Evolutionary conservation across 108 stramenopile genomes (phyloP).

Genomic region (Parietichytrium sp.): DNA sequence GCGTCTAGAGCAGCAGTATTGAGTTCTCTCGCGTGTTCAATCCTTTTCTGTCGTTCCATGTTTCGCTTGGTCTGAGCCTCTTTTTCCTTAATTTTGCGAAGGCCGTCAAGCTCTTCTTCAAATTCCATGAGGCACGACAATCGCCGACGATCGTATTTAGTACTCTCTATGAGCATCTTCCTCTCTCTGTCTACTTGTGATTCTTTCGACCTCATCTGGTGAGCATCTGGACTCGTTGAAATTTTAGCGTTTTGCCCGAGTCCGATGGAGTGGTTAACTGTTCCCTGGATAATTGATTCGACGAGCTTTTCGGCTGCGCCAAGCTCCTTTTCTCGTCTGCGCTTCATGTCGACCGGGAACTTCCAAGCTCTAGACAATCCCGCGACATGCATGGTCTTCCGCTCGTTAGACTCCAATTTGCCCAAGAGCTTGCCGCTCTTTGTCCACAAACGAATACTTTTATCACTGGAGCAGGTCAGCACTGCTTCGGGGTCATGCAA

Average conservation of each 20-base stretch:
- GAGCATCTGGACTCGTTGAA: too few species aligned
- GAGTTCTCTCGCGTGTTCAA: background rate
- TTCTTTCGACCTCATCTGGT: too few species aligned
- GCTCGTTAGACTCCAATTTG: conserved; percentile 16
- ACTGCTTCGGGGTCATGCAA: background rate
- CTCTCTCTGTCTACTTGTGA: too few species aligned
- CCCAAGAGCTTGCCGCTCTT: background rate
- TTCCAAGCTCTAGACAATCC: background rate
- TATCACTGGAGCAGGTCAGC: background rate
- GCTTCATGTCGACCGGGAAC: conserved; percentile 28
- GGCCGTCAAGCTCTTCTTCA: background rate
- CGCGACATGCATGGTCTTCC: background rate
- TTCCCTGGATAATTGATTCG: background rate
- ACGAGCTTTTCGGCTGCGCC: background rate
- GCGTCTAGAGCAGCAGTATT: background rate
- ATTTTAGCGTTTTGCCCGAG: too few species aligned
- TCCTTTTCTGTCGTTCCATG: background rate
- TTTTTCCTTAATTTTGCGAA: background rate
- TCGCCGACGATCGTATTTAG: conserved; percentile 5
- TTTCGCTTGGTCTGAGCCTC: background rate
- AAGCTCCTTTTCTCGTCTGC: background rate
- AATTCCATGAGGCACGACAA: background rate
- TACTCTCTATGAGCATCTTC: too few species aligned
- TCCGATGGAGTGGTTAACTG: too few species aligned
- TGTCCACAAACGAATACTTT: conserved; percentile 11